Base-by-base conservation (phyloP, 164 flowering plant genomes). In the Stephania cephalantha region DNA sequence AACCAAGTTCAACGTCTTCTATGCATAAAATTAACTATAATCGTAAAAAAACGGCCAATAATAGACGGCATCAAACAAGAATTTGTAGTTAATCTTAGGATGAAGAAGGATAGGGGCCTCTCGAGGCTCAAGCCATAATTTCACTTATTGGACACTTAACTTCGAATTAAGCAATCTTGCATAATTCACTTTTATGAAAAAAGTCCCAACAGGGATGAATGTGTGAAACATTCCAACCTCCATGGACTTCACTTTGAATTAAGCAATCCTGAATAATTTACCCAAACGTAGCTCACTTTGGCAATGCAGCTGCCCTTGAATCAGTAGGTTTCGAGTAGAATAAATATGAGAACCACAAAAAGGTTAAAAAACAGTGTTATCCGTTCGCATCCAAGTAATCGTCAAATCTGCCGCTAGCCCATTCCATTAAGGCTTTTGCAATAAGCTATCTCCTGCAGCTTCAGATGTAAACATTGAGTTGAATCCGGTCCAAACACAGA, bases 361-460 rank as follows among this genome's bases (percentile, higher is more conserved):
- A 61, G 66, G 22, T 61, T 22, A 61, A n/a, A 35, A 35, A 15
- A 61, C 7, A 61, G 10, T 61, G 4, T 25, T 53, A 71, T 30
- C 45, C 74, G 29, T 25, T 71, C 42, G 64, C 72, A 48, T 81
- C 87, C 83, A 87, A 53, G 76, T 81, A 87, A 42, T 86, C 88
- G 61, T 85, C 89, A 68, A 86, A 82, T 77, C 83, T 71, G 78
- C 86, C 83, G 78, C 89, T 86, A 9, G 80, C 77, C 68, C 90
- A 85, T 76, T 88, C 94, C 77, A 77, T 44, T 68, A 88, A 71
- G 55, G 88, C 86, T 75, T 88, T 90, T 31, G 83, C 85, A 82
- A 85, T 86, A 25, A 86, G 81, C 81, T 90, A 94, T 76, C 93
- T 79, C 29, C 88, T 88, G 55, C 81, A 86, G 74, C 97, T 88